Percentiles rank a stretch among this genome's conserved stretches.
Conservation (phyloP, 306 rosid genomes). For the Gillenia trifoliata region DNA sequence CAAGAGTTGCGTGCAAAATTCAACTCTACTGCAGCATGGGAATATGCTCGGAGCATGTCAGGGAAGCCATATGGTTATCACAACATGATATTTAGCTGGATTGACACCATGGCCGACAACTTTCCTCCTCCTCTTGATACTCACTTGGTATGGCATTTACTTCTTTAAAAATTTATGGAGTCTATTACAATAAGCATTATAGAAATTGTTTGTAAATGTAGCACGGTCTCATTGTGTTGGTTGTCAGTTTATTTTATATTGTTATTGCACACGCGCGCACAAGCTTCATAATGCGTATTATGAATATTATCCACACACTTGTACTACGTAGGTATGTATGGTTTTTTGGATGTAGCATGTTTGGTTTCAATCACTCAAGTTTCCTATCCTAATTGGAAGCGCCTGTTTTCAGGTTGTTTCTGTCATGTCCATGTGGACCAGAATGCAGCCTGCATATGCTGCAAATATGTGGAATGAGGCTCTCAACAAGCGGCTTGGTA, state of each 20-base stretch:
- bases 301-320: not conserved
- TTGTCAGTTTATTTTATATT: not conserved
- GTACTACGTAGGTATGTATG: not conserved
- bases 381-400: conserved; percentile 19
- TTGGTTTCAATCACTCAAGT: not conserved
- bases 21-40: conserved; percentile 92
- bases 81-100: conserved; percentile 99
- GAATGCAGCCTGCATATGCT: conserved; percentile 96
- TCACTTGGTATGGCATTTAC: conserved; percentile 67
- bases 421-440: conserved; percentile 99
- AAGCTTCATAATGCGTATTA: not conserved
- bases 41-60: conserved; percentile 84
- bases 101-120: conserved; percentile 90
- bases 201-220: conserved; percentile 14
- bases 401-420: conserved; percentile 72
- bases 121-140: conserved; percentile 99
- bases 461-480: conserved; percentile 99
- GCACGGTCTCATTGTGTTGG: not conserved
- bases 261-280: not conserved
- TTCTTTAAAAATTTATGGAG: not conserved
- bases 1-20: conserved; percentile 70
- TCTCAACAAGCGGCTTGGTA: conserved; percentile 85
- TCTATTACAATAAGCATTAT: not conserved
- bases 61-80: conserved; percentile 99
- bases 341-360: not conserved